Base-by-base conservation (phyloP, 2,329 filamentous ascomycete species). In the Nemania abortiva region DNA sequence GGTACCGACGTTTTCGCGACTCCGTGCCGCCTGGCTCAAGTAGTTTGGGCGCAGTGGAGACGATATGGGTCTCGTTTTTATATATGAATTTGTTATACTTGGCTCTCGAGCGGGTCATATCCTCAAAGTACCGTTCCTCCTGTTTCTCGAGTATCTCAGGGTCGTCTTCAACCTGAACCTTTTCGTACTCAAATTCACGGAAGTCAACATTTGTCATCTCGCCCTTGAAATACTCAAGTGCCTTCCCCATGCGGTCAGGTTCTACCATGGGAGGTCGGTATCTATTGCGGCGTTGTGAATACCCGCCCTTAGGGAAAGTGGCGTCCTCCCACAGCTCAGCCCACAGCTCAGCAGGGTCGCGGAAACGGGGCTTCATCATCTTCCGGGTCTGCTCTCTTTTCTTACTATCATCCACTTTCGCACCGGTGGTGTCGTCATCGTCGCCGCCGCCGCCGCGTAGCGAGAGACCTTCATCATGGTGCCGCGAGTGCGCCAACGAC, bases 201-300 rank as follows among this genome's bases (percentile, higher is more conserved):
- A 45, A 20, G 5, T 39, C 3, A 18, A 62, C 31, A 6, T 15
- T 52, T 3, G 2, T 3, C 15, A 71, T 24, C 6, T 1, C 6
- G 0, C 2, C 9, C 54, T 15, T 42, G 6, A 54, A n/a, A 3
- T 5, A 6, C 1, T n/a, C 11, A 4, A 61, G 24, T 27, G 22
- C 10, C 1, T 22, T 13, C n/a, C 63, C 68, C 10, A 61, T 22
- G 34, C 54, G 37, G 3, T 53, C n/a, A 6, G 56, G 63, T 18
- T 70, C 60, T 15, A 29, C 10, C 70, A 71, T 72, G 3, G 60
- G 59, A 6, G 68, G 68, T 9, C 68, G 65, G 24, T 27, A 27
- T 2, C 24, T 2, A 27, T 27, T 5, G 0, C 10, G 7, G 29
- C 18, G n/a, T 58, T 20, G 18, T 1, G 11, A 63, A 68, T 42